Base-by-base conservation (phyloP, 163 green algal species). In the Smithsoniella earleae region DNA sequence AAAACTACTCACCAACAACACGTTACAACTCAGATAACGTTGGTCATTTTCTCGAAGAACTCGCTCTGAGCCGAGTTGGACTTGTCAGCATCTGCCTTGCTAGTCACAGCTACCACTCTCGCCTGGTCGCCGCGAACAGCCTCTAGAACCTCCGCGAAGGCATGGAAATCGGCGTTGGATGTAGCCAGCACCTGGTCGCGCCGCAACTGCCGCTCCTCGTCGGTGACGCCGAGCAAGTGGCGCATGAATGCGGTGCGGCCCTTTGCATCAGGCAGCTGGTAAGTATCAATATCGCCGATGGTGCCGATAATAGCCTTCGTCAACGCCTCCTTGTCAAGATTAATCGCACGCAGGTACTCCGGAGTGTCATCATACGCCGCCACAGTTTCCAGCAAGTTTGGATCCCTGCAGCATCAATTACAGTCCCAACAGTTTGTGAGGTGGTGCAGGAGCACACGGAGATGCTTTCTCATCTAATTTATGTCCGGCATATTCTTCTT, bases 261-360 rank as follows among this genome's bases (percentile, higher is more conserved):
- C 88, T 98, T 97, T 65, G 92, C 79, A 77, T 98, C 94, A 2
- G 94, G 94, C 77, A 99, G 90, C 84, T 98, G 94, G 84, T 99
- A 98, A 0, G 86, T 72, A 76, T 99, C 94, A 6, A 98, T 79
- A 78, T 98, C 94, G 30, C 93, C 92, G 52, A 99, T 97, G 52
- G 90, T 96, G 66, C 93, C 93, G 72, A 98, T 96, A 83, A 95
- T 86, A 55, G 84, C 81, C 86, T 97, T 96, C 37, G 82, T 90
- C 25, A 98, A 82, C 62, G 90, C 85, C 34, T 97, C 90, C 6
- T 81, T 45, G 46, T 85, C 84, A 55, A 99, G 76, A 30, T 95
- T 75, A 28, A 98, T 78, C 13, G 62, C 49, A 2, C 83, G 77
- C 77, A 99, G 82, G 82, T 93, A 98, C 52, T 90, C 89, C 0